phyloP scores from a whole-genome alignment of 371 early-diverging fungal genomes.

The Rhizopus delemar region DNA sequence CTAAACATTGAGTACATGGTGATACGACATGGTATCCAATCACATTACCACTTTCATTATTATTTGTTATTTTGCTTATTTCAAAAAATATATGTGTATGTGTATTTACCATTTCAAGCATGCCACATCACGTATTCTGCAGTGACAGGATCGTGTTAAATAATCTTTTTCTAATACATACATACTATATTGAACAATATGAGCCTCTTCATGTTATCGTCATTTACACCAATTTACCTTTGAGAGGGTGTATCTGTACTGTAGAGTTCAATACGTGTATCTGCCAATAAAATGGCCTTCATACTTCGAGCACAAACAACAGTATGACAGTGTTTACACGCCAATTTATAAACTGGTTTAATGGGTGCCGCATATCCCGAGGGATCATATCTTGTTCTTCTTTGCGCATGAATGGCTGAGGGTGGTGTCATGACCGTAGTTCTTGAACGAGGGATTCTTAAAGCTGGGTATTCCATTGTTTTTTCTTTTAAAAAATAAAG shows the following conservation, averaged over 20 bases:
- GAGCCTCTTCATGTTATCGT: not conserved
- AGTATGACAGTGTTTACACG: slow-evolving; percentile 41
- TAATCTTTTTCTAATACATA: slow-evolving; percentile 90
- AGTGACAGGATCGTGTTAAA: slow-evolving; percentile 87
- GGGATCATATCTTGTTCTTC: slow-evolving; percentile 10
- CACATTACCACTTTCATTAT: slow-evolving; percentile 75
- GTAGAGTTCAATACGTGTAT: slow-evolving; percentile 79
- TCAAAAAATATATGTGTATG: not conserved
- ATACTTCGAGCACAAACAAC: slow-evolving; percentile 77
- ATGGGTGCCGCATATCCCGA: slow-evolving; percentile 23
- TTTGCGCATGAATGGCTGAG: slow-evolving; percentile 21
- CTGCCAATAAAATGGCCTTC: slow-evolving; percentile 90
- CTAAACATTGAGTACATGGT: slow-evolving; percentile 91
- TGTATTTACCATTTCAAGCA: slow-evolving; percentile 83
- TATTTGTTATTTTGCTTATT: not conserved
- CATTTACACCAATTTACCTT: slow-evolving; percentile 52
- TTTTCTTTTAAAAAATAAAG: not conserved
- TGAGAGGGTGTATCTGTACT: slow-evolving; percentile 88
- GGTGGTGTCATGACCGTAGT: slow-evolving; percentile 15
- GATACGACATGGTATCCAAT: slow-evolving; percentile 96
- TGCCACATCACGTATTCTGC: slow-evolving; percentile 92
- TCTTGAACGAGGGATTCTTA: slow-evolving; percentile 24
- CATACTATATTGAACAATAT: slow-evolving; percentile 53
- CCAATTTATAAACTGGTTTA: slow-evolving; percentile 43
- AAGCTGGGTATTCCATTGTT: slow-evolving; percentile 20